These are phyloP conservation scores for Exobasidium cylindrosporum DNA, from an alignment of 1,284 basidiomycete genomes.

Conservation along the genomic window DNA sequence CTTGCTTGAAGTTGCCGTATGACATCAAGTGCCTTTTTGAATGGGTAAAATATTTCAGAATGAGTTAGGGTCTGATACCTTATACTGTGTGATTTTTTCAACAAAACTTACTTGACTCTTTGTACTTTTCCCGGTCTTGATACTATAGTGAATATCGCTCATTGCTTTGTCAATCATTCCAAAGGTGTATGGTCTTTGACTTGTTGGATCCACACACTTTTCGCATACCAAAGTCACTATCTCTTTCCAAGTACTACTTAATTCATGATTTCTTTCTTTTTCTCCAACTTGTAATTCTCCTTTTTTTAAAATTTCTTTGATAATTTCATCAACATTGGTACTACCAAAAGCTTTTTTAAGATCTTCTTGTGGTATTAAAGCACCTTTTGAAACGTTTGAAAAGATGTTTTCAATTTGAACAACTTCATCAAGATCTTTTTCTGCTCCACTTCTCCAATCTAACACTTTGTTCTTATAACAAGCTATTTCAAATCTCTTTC, in stretches of 20 bases:
- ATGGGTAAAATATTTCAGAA: background rate
- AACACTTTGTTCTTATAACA: constrained; percentile 99
- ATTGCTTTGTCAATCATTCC: constrained; percentile 98
- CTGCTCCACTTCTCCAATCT: constrained; percentile 88
- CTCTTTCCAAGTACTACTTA: constrained; percentile 78
- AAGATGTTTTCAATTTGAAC: constrained; percentile 96
- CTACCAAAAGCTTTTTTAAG: constrained; percentile 87
- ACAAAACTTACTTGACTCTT: constrained; percentile 60
- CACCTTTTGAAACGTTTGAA: constrained; percentile 92
- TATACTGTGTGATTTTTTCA: too few relatives aligned
- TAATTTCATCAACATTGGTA: constrained; percentile 68
- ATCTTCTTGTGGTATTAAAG: constrained; percentile 82
- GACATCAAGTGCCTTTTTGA: constrained; percentile 87
- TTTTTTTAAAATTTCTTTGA: constrained; percentile 84
- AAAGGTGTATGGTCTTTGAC: constrained; percentile 84
- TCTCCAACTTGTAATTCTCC: constrained; percentile 97
- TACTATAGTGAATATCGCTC: constrained; percentile 86
- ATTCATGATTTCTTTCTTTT: constrained; percentile 88
- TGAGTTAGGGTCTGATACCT: constrained; percentile 6
- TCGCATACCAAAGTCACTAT: constrained; percentile 91
- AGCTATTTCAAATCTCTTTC: constrained; percentile 96
- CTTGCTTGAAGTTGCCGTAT: constrained; percentile 68
- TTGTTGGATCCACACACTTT: constrained; percentile 89
- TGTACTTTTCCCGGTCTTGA: constrained; percentile 81
- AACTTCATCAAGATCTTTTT: constrained; percentile 91